These are phyloP conservation scores for Paracorniculantispora psalliotae DNA, from an alignment of 2,329 filamentous ascomycete genomes.

Conservation along the genomic window DNA sequence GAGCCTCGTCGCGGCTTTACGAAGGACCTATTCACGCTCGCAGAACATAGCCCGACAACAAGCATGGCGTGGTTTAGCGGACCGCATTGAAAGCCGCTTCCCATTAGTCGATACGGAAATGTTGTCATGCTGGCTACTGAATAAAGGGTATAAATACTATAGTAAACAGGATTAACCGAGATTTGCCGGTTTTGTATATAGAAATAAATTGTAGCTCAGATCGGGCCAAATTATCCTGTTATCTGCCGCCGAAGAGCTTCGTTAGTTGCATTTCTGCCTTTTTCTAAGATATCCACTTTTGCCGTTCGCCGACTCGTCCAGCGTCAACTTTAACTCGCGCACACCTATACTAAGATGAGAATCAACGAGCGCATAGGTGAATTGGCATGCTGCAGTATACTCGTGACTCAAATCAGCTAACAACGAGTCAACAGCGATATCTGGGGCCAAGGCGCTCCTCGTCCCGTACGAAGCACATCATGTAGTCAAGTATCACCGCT, in stretches of 20 bases:
- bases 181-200: no score
- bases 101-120: constrained; percentile 21
- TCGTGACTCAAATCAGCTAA: not conserved
- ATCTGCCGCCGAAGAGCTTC: no score
- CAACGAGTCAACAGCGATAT: constrained; percentile 51
- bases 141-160: no score
- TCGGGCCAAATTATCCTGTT: no score
- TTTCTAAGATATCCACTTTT: not conserved
- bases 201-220: no score
- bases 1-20: not conserved
- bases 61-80: not conserved
- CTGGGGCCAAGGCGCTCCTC: constrained; percentile 62
- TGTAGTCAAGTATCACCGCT: constrained; percentile 76
- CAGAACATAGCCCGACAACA: not conserved
- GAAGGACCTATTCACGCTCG: not conserved
- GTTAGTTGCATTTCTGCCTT: constrained; percentile 5
- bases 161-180: no score
- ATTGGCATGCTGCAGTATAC: no score
- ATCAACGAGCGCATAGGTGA: not conserved
- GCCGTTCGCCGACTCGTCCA: not conserved
- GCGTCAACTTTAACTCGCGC: not conserved
- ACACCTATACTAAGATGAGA: not conserved
- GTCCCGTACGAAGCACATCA: constrained; percentile 82
- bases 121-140: constrained; percentile 29
- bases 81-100: not conserved